A percentile compares a stretch with the other conserved stretches of the same genome.
Conservation (phyloP, 1,139 yeast genomes). For the Blastobotrys arbuscula region DNA sequence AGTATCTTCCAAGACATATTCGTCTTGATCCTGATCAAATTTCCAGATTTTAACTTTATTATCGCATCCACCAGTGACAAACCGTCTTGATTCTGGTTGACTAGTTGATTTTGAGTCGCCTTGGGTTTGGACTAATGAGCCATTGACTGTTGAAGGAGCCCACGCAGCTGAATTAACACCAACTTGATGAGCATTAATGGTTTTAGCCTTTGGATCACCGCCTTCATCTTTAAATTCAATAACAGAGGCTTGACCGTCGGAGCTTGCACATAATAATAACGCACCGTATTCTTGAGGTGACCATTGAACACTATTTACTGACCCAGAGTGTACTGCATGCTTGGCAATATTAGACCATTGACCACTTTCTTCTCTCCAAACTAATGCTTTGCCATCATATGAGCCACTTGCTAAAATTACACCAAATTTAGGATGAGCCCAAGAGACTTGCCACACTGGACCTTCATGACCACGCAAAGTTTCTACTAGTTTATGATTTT, state of each 20-base stretch:
- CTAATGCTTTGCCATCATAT: conserved; percentile 87
- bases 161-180: conserved; percentile 94
- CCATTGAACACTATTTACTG: conserved; percentile 93
- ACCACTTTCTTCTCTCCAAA: conserved; percentile 93
- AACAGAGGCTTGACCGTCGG: conserved; percentile 88
- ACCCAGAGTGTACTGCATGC: conserved; percentile 84
- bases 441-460: conserved; percentile 97
- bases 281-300: conserved; percentile 98
- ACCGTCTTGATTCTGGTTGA: conserved; percentile 41
- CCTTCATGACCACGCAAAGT: conserved; percentile 90
- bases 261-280: conserved; percentile 78
- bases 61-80: conserved; percentile 95
- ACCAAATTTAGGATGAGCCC: conserved; percentile 99
- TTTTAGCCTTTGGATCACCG: conserved; percentile 52
- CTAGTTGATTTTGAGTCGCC: neutral
- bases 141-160: conserved; percentile 66
- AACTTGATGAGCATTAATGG: conserved; percentile 79
- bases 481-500: conserved; percentile 61
- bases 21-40: conserved; percentile 49
- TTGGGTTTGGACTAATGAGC: conserved; percentile 31
- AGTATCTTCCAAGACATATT: conserved; percentile 66
- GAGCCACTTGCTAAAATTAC: conserved; percentile 91
- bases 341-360: conserved; percentile 87
- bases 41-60: conserved; percentile 91
- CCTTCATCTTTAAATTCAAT: conserved; percentile 92